Evolutionary conservation across 164 flowering plant genomes (phyloP), one percentile per base, ranked within the genome.

Genomic region (Piper betle): DNA sequence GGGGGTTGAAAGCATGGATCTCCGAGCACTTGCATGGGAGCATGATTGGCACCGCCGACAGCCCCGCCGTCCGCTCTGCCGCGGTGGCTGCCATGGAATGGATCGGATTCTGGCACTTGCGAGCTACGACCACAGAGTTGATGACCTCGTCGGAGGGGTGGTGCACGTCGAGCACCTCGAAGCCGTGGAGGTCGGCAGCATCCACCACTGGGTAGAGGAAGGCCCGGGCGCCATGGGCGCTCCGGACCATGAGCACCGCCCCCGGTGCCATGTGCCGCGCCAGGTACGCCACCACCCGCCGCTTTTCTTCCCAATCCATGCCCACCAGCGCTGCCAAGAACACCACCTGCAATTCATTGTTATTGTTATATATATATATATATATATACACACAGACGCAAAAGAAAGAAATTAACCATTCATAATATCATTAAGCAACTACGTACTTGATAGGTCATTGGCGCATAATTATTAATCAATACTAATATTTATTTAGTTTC

Each of bases 221-320:
- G 9, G 84, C 96, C n/a, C 95, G 76, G 25, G 98, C 92, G 2
- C 99, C 97, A 64, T 86, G 96, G 0, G 99, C 96, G 52, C 99
- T 94, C 73, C 99, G 75, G 25, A 91, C 71, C 92, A 94, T 82
- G 64, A 94, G 59, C 37, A 79, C 37, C 9, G 96, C 79, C 0
- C 88, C 96, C 0, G 86, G 91, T 5, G 87, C 89, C 99, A 94
- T 94, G 73, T 80, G 46, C 76, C 79, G 80, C 0, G 79, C 83
- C 75, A 94, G 62, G 66, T 90, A 96, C 2, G 75, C 77, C 10
- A 94, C 72, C 8, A 83, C 73, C 56, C 52, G 33, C 41, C 58
- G 53, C 73, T 94, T 94, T 57, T 79, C 93, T 63, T 79, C 82
- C 73, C 62, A 74, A 63, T 80, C 80, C 91, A 91, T 82, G 25